These are phyloP conservation scores for Penicillium atrosanguineum DNA, from an alignment of 495 filamentous ascomycete genomes.

Conservation along the genomic window DNA sequence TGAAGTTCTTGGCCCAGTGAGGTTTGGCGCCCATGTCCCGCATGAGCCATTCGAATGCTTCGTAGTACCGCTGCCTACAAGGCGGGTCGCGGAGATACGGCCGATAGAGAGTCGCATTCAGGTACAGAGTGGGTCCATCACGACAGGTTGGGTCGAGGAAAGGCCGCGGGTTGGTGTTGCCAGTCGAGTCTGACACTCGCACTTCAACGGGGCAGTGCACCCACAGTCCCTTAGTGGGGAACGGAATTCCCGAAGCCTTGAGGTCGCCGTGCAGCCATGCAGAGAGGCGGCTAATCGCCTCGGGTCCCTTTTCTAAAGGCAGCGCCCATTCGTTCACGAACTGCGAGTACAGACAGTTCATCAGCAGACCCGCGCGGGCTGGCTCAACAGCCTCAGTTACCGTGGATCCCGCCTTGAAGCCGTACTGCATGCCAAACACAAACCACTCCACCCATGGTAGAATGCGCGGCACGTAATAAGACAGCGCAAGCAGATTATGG, in stretches of 20 bases:
- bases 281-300: slow-evolving; percentile 77
- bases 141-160: slow-evolving; percentile 71
- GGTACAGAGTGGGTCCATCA: slow-evolving; percentile 79
- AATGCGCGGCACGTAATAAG: slow-evolving; percentile 73
- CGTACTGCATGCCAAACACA: slow-evolving; percentile 93
- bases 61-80: slow-evolving; percentile 75
- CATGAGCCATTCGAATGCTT: slow-evolving; percentile 96
- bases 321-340: slow-evolving; percentile 98
- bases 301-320: slow-evolving; percentile 83
- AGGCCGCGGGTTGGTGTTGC: slow-evolving; percentile 56
- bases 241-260: slow-evolving; percentile 65
- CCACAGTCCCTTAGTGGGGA: slow-evolving; percentile 71
- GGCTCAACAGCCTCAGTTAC: slow-evolving; percentile 74
- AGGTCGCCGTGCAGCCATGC: slow-evolving; percentile 76
- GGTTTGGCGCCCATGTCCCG: slow-evolving; percentile 82
- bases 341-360: slow-evolving; percentile 96
- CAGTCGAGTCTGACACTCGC: slow-evolving; percentile 72
- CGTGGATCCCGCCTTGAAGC: slow-evolving; percentile 64
- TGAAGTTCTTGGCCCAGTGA: slow-evolving; percentile 98
- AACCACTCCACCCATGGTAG: slow-evolving; percentile 89
- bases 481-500: slow-evolving; percentile 78
- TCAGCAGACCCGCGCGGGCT: slow-evolving; percentile 73
- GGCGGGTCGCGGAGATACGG: slow-evolving; percentile 83
- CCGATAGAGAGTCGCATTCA: slow-evolving; percentile 94
- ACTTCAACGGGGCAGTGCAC: slow-evolving; percentile 95